Base-by-base conservation (phyloP, 1,139 yeast species). In the Pichia sp. region DNA sequence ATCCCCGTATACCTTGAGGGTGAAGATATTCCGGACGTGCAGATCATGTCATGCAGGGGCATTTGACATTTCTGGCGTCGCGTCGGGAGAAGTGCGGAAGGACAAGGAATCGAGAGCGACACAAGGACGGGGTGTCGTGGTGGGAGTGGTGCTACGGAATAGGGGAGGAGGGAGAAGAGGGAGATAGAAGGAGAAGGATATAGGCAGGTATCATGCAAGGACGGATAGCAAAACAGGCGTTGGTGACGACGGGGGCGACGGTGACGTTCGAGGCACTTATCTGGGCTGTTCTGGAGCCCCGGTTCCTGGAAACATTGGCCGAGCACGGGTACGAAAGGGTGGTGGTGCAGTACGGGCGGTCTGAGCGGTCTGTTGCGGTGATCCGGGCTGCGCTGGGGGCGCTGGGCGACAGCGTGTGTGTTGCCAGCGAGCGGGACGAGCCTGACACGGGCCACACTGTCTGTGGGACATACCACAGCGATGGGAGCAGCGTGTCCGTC, bases 181-280 rank as follows among this genome's bases (percentile, higher is more conserved):
- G 23, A 19, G 23, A 3, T 2, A 19, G 23, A 19, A 19, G 23
- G 23, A 19, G 23, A 19, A 19, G 3, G 23, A 19, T 19, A 19
- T 19, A 19, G 23, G 23, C 23, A 19, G 23, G 3, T 19, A 19
- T 19, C 23, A 19, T 19, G 23, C 2, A 19, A 19, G 23, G 23
- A 19, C 23, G 23, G 2, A 34, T 50, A 52, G 59, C 11, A n/a
- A 8, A 60, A 46, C 67, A 65, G 16, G 67, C 80, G 1, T 71
- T 85, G 44, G 82, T 87, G 8, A 84, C 95, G 0, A 86, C 95
- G 1, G 97, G 97, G 0, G 96, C 96, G 1, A 89, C 96, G 0
- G 89, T 85, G 11, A 87, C 95, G 0, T 90, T 90, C 67, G 74
- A 75, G 6, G 70, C 67, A 15, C 75, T 90, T n/a, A 68, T 90